A percentile compares a stretch with the other conserved stretches of the same genome.
Conservation (phyloP, 106 monocot species). For the Narthecium ossifragum region DNA sequence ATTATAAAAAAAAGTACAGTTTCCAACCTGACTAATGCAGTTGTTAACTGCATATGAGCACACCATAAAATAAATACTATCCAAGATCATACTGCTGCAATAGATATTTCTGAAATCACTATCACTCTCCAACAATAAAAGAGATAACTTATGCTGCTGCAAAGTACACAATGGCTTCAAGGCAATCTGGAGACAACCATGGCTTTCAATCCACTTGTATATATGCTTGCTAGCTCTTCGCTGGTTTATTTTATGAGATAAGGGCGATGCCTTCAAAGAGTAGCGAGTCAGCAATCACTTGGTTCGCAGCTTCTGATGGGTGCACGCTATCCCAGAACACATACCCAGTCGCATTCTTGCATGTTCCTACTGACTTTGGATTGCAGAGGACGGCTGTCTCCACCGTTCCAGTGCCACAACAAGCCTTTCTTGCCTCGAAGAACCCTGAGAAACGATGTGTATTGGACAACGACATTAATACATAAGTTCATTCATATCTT, state of each 20-base stretch:
- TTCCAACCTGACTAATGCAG: too few species aligned
- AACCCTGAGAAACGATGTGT: slow-evolving; percentile 36
- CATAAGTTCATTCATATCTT: not conserved
- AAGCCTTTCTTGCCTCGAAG: slow-evolving; percentile 64
- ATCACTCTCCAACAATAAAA: too few species aligned
- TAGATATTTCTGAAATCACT: too few species aligned
- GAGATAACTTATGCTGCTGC: too few species aligned
- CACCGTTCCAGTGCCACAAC: slow-evolving; percentile 80
- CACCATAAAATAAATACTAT: too few species aligned
- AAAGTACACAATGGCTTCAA: too few species aligned
- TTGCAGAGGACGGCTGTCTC: slow-evolving; percentile 80
- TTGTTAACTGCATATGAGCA: too few species aligned
- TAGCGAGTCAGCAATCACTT: slow-evolving; percentile 59
- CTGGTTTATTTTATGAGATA: slow-evolving; percentile 29
- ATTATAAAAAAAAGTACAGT: too few species aligned
- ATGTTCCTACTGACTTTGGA: slow-evolving; percentile 63
- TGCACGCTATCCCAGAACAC: slow-evolving; percentile 94
- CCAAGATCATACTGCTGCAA: too few species aligned
- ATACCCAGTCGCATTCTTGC: slow-evolving; percentile 63
- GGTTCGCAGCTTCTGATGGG: slow-evolving; percentile 78
- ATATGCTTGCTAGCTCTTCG: slow-evolving; percentile 3
- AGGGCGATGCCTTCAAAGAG: slow-evolving; percentile 47
- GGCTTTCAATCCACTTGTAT: not conserved
- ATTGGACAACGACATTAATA: not conserved
- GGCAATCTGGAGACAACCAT: too few species aligned